Conservation (phyloP, 1,284 basidiomycete species). For the Ustilago vetiveriae region DNA sequence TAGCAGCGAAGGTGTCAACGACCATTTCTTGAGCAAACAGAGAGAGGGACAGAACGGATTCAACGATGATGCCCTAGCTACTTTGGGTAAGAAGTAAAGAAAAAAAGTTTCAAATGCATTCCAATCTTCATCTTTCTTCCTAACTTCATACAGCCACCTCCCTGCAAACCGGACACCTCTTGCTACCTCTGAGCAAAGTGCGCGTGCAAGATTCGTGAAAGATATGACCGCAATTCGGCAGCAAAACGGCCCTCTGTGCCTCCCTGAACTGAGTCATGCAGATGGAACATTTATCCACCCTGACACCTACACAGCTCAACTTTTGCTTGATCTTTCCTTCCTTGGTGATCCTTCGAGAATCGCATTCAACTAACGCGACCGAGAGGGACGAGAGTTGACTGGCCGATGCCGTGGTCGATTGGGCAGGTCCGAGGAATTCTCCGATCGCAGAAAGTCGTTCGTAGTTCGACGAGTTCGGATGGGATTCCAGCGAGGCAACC, state of each 20-base stretch:
- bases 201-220: constrained; percentile 55
- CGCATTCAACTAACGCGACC: constrained; percentile 74
- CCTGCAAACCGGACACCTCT: constrained; percentile 53
- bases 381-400: constrained; percentile 69
- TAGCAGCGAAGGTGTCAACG: constrained; percentile 40
- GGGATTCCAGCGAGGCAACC: constrained; percentile 54
- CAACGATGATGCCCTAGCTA: constrained; percentile 55
- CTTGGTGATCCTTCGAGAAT: constrained; percentile 75
- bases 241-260: constrained; percentile 73
- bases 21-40: constrained; percentile 21
- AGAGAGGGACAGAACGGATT: constrained; percentile 20
- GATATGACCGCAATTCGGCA: constrained; percentile 75
- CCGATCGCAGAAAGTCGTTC: constrained; percentile 72
- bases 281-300: constrained; percentile 81
- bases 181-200: constrained; percentile 26
- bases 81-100: constrained; percentile 36
- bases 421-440: constrained; percentile 75
- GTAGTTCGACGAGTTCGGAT: constrained; percentile 30
- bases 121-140: neutral
- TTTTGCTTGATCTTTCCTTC: constrained; percentile 82
- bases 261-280: constrained; percentile 80
- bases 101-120: neutral
- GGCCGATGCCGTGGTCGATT: constrained; percentile 62
- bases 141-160: neutral
- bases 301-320: constrained; percentile 75